These are phyloP conservation scores for Harringtonia lauricola DNA, from an alignment of 2,329 filamentous ascomycete species.

Conservation along the genomic window DNA sequence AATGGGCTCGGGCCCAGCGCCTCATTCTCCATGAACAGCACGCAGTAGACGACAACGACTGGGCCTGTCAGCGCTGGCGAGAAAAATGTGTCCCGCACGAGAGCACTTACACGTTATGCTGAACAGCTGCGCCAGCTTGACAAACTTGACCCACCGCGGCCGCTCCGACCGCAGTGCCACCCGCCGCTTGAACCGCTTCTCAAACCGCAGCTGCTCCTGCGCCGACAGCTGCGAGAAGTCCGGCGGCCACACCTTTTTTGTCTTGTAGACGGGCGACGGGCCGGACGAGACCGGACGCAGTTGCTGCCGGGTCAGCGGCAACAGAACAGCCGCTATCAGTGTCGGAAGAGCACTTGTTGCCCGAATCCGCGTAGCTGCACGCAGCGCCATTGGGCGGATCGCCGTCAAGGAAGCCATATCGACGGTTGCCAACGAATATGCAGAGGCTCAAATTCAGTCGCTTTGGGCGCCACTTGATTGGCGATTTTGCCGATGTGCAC, in stretches of 20 bases:
- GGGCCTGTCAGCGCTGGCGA: slow-evolving; percentile 1
- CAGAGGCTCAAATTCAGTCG: too few relatives aligned
- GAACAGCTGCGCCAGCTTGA: slow-evolving; percentile 53
- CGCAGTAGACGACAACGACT: slow-evolving; percentile 44
- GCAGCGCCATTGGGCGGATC: too few relatives aligned
- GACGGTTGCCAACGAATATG: too few relatives aligned
- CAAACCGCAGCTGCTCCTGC: slow-evolving; percentile 67
- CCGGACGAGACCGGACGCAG: neutral
- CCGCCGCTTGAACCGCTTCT: slow-evolving; percentile 67
- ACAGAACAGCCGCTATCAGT: too few relatives aligned
- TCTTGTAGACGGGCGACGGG: slow-evolving; percentile 30
- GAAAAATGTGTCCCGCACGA: neutral
- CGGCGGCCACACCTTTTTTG: slow-evolving; percentile 68
- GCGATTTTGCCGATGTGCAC: too few relatives aligned
- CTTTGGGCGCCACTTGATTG: too few relatives aligned
- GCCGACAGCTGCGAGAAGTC: slow-evolving; percentile 58
- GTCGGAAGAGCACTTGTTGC: neutral
- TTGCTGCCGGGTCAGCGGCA: neutral
- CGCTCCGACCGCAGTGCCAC: slow-evolving; percentile 49
- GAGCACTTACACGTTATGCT: slow-evolving; percentile 41
- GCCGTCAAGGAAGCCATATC: too few relatives aligned
- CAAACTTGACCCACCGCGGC: slow-evolving; percentile 52
- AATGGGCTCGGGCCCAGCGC: slow-evolving; percentile 34
- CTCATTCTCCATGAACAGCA: slow-evolving; percentile 55
- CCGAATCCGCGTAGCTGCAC: too few relatives aligned